Conservation (phyloP, 2,329 filamentous ascomycete species). For the Didymella sp. region DNA sequence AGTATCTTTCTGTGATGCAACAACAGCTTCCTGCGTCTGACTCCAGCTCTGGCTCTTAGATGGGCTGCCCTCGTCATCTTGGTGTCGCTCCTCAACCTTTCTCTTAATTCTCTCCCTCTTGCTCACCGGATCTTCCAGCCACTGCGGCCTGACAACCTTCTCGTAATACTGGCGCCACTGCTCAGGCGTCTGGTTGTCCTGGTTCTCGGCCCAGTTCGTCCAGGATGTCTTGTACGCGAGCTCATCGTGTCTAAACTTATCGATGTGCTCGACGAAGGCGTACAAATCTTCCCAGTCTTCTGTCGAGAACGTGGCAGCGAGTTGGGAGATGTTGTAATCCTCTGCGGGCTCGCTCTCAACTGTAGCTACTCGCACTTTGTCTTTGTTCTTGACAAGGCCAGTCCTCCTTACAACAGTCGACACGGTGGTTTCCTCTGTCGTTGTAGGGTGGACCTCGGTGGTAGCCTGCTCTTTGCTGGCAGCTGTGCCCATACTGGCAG, state of each 20-base stretch:
- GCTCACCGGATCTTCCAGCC: conserved; percentile 33
- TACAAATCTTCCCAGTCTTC: conserved; percentile 45
- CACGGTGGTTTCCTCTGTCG: neutral
- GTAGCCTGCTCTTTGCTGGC: neutral
- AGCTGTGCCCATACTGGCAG: neutral
- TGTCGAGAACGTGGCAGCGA: conserved; percentile 29
- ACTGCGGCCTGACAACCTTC: conserved; percentile 43
- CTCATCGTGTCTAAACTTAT: conserved; percentile 3
- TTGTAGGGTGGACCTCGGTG: neutral
- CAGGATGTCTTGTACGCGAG: conserved; percentile 29
- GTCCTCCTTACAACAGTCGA: neutral
- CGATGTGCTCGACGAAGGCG: conserved; percentile 35
- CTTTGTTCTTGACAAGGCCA: neutral
- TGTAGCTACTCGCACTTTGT: neutral
- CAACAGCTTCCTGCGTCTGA: neutral
- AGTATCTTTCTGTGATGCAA: neutral
- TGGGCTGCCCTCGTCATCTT: neutral
- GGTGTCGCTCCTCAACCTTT: conserved; percentile 23
- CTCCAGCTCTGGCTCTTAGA: conserved; percentile 17
- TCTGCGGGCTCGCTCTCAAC: conserved; percentile 3
- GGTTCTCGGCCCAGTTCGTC: conserved; percentile 31
- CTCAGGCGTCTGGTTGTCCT: conserved; percentile 32
- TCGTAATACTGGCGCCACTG: conserved; percentile 48
- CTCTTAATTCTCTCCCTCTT: conserved; percentile 35
- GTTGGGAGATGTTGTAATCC: conserved; percentile 31